These are phyloP conservation scores for Neobulgaria alba DNA, from an alignment of 2,329 filamentous ascomycete species.

Conservation along the genomic window DNA sequence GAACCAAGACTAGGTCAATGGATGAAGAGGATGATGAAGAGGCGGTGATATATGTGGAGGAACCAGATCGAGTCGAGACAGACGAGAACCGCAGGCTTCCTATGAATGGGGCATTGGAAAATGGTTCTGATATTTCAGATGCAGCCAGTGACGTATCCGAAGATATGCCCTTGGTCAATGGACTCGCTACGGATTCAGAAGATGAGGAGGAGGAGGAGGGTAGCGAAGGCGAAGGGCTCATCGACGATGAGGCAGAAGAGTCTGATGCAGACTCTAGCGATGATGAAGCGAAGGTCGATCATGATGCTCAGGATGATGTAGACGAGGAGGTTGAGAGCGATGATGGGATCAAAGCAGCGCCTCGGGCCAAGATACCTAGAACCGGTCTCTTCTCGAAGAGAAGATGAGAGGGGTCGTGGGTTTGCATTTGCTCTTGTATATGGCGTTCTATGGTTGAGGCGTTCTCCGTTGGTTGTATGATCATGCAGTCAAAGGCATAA, in stretches of 20 bases:
- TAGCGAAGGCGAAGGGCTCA: slow-evolving; percentile 35
- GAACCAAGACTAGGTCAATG: slow-evolving; percentile 45
- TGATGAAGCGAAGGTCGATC: slow-evolving; percentile 39
- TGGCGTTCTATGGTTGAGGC: slow-evolving; percentile 1
- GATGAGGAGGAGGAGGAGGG: slow-evolving; percentile 36
- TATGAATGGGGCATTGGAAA: no score
- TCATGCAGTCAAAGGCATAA: no score
- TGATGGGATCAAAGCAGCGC: slow-evolving; percentile 24
- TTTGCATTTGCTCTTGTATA: not conserved
- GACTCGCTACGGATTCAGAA: slow-evolving; percentile 39
- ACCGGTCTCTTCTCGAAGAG: slow-evolving; percentile 22
- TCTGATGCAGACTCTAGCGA: slow-evolving; percentile 28
- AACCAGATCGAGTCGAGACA: slow-evolving; percentile 53
- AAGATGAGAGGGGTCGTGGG: slow-evolving; percentile 11
- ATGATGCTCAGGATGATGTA: slow-evolving; percentile 36
- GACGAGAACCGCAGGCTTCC: no score
- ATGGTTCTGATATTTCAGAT: slow-evolving; percentile 21
- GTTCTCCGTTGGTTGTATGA: no score
- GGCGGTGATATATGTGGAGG: slow-evolving; percentile 80
- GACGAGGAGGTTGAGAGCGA: slow-evolving; percentile 36
- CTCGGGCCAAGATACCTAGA: slow-evolving; percentile 24
- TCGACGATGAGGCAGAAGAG: slow-evolving; percentile 45
- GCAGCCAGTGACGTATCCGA: slow-evolving; percentile 27
- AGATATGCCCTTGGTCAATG: slow-evolving; percentile 34
- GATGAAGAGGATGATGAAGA: slow-evolving; percentile 37